Evolutionary conservation across 805 yeast genomes (phyloP).

Genomic region (Saccharomycopsis malanga): DNA sequence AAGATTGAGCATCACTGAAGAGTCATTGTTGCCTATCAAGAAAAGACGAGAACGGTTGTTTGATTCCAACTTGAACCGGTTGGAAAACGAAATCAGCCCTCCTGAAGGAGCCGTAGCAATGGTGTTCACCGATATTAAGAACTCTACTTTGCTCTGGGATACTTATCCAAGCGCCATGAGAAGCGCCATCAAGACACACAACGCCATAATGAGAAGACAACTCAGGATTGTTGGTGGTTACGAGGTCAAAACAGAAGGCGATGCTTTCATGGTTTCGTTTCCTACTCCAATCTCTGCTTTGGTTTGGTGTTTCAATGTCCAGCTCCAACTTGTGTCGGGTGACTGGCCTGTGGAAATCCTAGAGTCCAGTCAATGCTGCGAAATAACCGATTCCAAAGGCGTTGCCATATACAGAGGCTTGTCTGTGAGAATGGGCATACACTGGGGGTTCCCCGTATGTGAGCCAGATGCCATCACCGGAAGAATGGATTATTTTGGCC

Average conservation of each 20-base stretch:
- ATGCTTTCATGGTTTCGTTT: constrained; percentile 96
- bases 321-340: constrained; percentile 69
- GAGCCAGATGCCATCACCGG: constrained; percentile 91
- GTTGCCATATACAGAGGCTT: constrained; percentile 73
- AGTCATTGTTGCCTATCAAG: constrained; percentile 33
- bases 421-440: constrained; percentile 96
- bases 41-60: constrained; percentile 46
- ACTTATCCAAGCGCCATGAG: constrained; percentile 89
- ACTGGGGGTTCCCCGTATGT: constrained; percentile 97
- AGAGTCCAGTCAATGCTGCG: constrained; percentile 76
- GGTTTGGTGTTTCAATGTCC: constrained; percentile 92
- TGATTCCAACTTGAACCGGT: constrained; percentile 73
- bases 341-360: constrained; percentile 96
- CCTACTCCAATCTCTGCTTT: constrained; percentile 87
- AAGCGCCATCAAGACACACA: constrained; percentile 92
- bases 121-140: constrained; percentile 96
- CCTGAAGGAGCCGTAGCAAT: constrained; percentile 92
- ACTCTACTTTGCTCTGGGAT: constrained; percentile 92
- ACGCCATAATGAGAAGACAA: constrained; percentile 89
- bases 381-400: constrained; percentile 55
- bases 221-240: constrained; percentile 91
- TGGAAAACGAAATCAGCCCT: constrained; percentile 87
- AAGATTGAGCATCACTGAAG: constrained; percentile 29
- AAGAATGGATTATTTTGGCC: constrained; percentile 98
- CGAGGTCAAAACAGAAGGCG: constrained; percentile 99